These are phyloP conservation scores for Talaromyces sp. DNA, from an alignment of 2,329 filamentous ascomycete species.

Conservation along the genomic window DNA sequence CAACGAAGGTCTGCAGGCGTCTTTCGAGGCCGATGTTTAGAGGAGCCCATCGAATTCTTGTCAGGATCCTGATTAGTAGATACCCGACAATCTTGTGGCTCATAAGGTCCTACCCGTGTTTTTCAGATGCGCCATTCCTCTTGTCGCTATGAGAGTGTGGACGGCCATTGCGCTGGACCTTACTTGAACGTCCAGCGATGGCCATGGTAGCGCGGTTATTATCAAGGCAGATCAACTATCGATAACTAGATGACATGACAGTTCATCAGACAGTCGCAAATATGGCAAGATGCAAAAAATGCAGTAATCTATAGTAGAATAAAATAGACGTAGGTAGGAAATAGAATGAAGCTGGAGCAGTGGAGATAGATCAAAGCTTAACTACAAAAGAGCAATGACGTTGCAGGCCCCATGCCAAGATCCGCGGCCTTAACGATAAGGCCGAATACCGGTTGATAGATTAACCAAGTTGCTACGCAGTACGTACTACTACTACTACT, in stretches of 20 bases:
- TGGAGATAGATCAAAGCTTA: background rate
- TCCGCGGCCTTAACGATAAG: background rate
- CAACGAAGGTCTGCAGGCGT: slow-evolving; percentile 71
- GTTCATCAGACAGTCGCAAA: background rate
- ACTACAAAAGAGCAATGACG: background rate
- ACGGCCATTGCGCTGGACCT: background rate
- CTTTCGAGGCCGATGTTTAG: slow-evolving; percentile 66
- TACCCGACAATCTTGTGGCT: background rate
- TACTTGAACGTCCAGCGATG: background rate
- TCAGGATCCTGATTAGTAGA: background rate
- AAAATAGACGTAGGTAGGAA: background rate
- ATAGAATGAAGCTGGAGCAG: background rate
- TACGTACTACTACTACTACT: no score
- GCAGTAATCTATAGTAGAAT: background rate
- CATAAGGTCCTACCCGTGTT: slow-evolving; percentile 2
- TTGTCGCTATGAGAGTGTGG: background rate
- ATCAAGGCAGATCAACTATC: background rate
- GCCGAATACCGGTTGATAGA: no score
- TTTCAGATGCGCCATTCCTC: background rate
- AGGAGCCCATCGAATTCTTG: slow-evolving; percentile 76
- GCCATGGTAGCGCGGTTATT: slow-evolving; percentile 4
- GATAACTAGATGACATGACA: background rate
- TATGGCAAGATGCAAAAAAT: background rate
- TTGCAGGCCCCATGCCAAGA: slow-evolving; percentile 1
- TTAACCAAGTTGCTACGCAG: no score